phyloP scores from a whole-genome alignment of 2,329 filamentous ascomycete species.

The Fusarium pseudoanthophilum region DNA sequence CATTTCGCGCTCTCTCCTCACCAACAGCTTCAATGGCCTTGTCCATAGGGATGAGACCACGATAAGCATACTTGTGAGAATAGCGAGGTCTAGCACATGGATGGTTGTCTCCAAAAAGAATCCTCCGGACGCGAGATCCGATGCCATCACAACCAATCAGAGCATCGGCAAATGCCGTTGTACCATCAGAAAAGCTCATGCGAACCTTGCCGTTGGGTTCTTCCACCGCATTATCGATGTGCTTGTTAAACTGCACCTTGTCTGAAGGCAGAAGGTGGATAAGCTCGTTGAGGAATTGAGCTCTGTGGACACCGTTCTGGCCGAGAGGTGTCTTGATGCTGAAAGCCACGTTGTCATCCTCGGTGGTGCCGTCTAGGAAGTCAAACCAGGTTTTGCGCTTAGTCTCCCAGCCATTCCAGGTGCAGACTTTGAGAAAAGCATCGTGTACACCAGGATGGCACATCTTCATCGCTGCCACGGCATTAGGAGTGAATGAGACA shows the following conservation, averaged over 20 bases:
- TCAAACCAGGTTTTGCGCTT: slow-evolving; percentile 43
- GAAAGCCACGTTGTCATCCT: slow-evolving; percentile 17
- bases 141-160: slow-evolving; percentile 73
- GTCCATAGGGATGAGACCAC: slow-evolving; percentile 59
- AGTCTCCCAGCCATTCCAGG: slow-evolving; percentile 36
- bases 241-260: slow-evolving; percentile 49
- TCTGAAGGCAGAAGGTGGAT: slow-evolving; percentile 51
- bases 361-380: slow-evolving; percentile 36
- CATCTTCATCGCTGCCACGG: slow-evolving; percentile 56
- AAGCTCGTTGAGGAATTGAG: slow-evolving; percentile 54
- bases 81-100: slow-evolving; percentile 56
- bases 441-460: slow-evolving; percentile 52
- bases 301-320: slow-evolving; percentile 50
- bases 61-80: slow-evolving; percentile 68
- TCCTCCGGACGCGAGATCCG: slow-evolving; percentile 63
- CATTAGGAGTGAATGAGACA: slow-evolving; percentile 63
- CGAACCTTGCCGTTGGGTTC: slow-evolving; percentile 36
- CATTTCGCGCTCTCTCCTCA: slow-evolving; percentile 45
- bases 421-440: slow-evolving; percentile 44
- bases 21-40: slow-evolving; percentile 62
- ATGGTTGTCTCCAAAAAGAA: slow-evolving; percentile 58
- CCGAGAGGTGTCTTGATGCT: slow-evolving; percentile 39
- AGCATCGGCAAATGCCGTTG: slow-evolving; percentile 51
- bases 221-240: slow-evolving; percentile 47
- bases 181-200: slow-evolving; percentile 54